Percentiles rank a stretch among this genome's conserved stretches.
phyloP scores from a whole-genome alignment of 2,329 filamentous ascomycete genomes.

The Diaporthe capsici region DNA sequence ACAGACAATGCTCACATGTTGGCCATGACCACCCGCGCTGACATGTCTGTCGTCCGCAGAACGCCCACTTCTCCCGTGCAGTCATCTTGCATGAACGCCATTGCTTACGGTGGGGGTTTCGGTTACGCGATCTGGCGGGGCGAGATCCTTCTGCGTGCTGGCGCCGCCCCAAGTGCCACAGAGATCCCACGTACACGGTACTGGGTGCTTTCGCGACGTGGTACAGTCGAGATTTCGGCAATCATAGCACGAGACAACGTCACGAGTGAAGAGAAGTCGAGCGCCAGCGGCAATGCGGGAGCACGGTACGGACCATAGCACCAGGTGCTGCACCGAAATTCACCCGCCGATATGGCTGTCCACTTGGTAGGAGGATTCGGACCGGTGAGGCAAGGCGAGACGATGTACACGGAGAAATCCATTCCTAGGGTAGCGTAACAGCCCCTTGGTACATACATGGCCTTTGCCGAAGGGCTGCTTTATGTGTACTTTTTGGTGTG shows the following conservation, averaged over 20 bases:
- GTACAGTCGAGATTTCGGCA: background rate
- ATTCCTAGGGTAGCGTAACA: background rate
- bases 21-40: slow-evolving; percentile 3
- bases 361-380: slow-evolving; percentile 6
- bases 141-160: slow-evolving; percentile 16
- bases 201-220: slow-evolving; percentile 10
- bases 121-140: slow-evolving; percentile 18
- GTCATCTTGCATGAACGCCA: slow-evolving; percentile 20
- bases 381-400: slow-evolving; percentile 9
- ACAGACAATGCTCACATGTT: background rate
- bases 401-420: background rate
- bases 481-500: background rate
- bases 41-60: background rate
- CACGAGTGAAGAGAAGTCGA: background rate
- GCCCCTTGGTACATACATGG: background rate
- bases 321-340: background rate
- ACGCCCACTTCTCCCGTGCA: background rate
- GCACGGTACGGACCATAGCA: background rate
- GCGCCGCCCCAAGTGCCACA: background rate
- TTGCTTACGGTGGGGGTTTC: slow-evolving; percentile 3
- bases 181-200: background rate
- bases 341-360: background rate
- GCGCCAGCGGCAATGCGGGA: slow-evolving; percentile 2
- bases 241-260: background rate
- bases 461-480: background rate